phyloP scores from a whole-genome alignment of 2,329 filamentous ascomycete species.

The Colletotrichum chrysophilum region DNA sequence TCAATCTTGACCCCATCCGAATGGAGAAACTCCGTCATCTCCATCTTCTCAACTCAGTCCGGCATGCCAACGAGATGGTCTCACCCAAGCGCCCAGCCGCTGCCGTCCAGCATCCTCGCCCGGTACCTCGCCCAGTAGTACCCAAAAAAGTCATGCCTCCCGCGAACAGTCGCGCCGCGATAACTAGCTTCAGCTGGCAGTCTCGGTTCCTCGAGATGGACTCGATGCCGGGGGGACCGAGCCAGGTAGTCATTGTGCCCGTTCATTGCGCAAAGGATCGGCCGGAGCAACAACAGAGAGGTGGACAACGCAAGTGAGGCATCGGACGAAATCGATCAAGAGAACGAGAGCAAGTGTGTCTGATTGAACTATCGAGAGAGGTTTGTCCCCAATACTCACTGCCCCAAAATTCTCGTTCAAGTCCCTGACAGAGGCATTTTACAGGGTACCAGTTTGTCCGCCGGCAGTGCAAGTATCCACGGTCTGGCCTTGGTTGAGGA shows the following conservation, averaged over 20 bases:
- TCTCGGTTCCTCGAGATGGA: neutral
- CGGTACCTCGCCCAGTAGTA: neutral
- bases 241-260: neutral
- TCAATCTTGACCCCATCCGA: neutral
- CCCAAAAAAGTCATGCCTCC: neutral
- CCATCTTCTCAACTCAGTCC: neutral
- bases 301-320: neutral
- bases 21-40: neutral
- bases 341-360: neutral
- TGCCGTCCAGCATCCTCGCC: neutral
- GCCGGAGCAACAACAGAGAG: neutral
- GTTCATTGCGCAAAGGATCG: neutral
- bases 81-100: neutral
- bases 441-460: slow-evolving; percentile 10
- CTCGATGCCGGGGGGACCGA: neutral
- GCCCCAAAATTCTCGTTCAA: rapidly evolving
- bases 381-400: neutral
- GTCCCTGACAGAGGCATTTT: neutral
- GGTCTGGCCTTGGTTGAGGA: slow-evolving; percentile 2
- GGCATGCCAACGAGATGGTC: neutral
- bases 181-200: neutral
- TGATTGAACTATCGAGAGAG: neutral
- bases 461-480: slow-evolving; percentile 9
- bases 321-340: neutral
- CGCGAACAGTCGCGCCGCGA: neutral